These are phyloP conservation scores for Phytophthora quininea DNA, from an alignment of 352 stramenopile species.

Conservation along the genomic window DNA sequence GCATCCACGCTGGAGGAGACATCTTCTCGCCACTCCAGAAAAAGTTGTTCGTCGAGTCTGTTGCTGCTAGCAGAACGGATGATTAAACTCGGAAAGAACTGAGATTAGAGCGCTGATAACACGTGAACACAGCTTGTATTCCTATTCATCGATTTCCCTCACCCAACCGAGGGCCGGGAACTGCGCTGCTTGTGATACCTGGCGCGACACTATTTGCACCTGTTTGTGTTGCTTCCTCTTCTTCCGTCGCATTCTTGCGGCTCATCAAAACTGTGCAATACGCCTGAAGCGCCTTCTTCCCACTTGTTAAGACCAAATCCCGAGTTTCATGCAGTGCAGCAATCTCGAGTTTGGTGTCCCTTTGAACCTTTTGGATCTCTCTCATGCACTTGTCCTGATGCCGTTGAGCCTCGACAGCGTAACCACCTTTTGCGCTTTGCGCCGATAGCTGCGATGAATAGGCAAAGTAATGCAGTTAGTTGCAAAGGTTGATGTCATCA, in stretches of 20 bases:
- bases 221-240: slow-evolving; percentile 24
- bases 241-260: slow-evolving; percentile 47
- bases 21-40: slow-evolving; percentile 85
- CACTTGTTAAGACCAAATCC: slow-evolving; percentile 72
- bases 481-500: neutral
- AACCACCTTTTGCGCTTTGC: slow-evolving; percentile 50
- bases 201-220: neutral
- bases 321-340: slow-evolving; percentile 64
- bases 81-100: neutral
- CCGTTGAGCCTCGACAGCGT: slow-evolving; percentile 43
- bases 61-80: slow-evolving; percentile 19
- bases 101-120: neutral
- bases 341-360: slow-evolving; percentile 62
- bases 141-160: no score
- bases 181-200: neutral
- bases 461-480: neutral
- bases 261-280: slow-evolving; percentile 74
- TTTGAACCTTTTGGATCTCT: slow-evolving; percentile 68
- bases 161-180: neutral
- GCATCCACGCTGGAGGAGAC: slow-evolving; percentile 80
- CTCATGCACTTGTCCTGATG: slow-evolving; percentile 63
- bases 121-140: neutral
- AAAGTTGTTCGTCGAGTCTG: slow-evolving; percentile 80
- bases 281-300: slow-evolving; percentile 72
- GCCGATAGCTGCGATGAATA: slow-evolving; percentile 44